Evolutionary conservation across 495 filamentous ascomycete genomes (phyloP), one percentile per base, ranked within the genome.

Genomic region (Aspergillus baeticus): DNA sequence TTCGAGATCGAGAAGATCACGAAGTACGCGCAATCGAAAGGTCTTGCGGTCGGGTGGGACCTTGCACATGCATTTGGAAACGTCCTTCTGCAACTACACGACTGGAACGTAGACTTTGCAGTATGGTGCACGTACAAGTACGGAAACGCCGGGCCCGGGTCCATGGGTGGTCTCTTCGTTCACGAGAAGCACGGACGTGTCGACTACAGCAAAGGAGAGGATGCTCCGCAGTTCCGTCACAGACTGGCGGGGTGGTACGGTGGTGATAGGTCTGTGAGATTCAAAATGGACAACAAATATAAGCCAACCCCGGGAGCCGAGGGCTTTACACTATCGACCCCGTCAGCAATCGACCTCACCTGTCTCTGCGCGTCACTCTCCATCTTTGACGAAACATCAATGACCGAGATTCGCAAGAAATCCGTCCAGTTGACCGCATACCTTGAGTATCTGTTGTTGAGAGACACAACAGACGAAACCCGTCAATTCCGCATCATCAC

Each of bases 71-170:
- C 91, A 6, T 91, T 84, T 20, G 94, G 89, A n/a, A 98, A 98
- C 68, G 89, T 93, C 5, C 80, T 86, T 1, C 74, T 97, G 14
- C 75, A 84, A 29, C 80, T 98, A 14, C 90, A 96, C 66, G 88
- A 90, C 62, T 98, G 94, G 94, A 83, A 92, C 55, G 92, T 96
- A 31, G 94, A 98, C 68, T 94, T 94, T 43, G 92, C 94, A 2
- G 89, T 78, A 18, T 98, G 94, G 94, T 98, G 94, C 72, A 89
- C 83, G 35, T 98, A 98, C 77, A 98, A 98, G 76, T 98, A 98
- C 67, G 82, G 96, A 50, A 97, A 96, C 66, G 79, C 83, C 47
- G 94, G 94, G 0, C 93, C 94, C 2, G 94, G 94, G 11, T 81
- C 84, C 11, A 96, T 96, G 63, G 92, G 77, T 20, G 92, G 93